A percentile compares a stretch with the other conserved stretches of the same genome.
phyloP scores from a whole-genome alignment of 306 rosid species.

The Sicyos edulis region DNA sequence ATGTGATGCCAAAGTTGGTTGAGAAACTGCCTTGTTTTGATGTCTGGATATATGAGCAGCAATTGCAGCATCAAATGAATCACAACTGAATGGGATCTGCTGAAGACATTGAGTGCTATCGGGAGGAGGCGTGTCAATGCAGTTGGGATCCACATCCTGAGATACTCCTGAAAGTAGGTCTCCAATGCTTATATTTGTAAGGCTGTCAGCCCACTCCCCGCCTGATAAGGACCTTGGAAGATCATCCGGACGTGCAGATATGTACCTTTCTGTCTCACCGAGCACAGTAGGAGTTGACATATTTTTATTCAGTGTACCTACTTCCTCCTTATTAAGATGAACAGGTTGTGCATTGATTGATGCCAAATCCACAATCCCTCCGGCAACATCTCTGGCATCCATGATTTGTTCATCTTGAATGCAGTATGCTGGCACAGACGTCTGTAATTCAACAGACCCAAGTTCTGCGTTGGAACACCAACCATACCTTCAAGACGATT shows the following conservation, averaged over 20 bases:
- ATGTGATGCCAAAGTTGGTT: slow-evolving; percentile 48
- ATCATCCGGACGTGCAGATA: slow-evolving; percentile 28
- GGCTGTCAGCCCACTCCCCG: slow-evolving; percentile 97
- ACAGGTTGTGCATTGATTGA: slow-evolving; percentile 32
- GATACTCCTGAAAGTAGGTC: slow-evolving; percentile 65
- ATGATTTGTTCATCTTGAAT: slow-evolving; percentile 37
- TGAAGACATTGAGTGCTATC: slow-evolving; percentile 50
- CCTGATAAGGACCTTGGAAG: slow-evolving; percentile 51
- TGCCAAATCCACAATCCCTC: slow-evolving; percentile 29
- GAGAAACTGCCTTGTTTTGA: slow-evolving; percentile 49
- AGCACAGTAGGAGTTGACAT: slow-evolving; percentile 28
- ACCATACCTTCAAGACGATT: slow-evolving; percentile 73
- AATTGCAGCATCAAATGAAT: slow-evolving; percentile 99
- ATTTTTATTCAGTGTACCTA: slow-evolving; percentile 32
- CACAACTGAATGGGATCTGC: slow-evolving; percentile 80
- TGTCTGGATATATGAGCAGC: slow-evolving; percentile 90
- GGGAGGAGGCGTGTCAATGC: slow-evolving; percentile 36
- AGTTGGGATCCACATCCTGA: slow-evolving; percentile 46
- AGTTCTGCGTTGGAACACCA: slow-evolving; percentile 61
- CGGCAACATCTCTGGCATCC: slow-evolving; percentile 32
- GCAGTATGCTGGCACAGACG: slow-evolving; percentile 39
- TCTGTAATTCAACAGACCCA: slow-evolving; percentile 35
- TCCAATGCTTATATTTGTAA: slow-evolving; percentile 82
- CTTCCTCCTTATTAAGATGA: slow-evolving; percentile 40
- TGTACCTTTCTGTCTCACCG: slow-evolving; percentile 29